Base-by-base conservation (phyloP, 225 moss, liverwort and hornwort species). In the Marchantia polymorpha region DNA sequence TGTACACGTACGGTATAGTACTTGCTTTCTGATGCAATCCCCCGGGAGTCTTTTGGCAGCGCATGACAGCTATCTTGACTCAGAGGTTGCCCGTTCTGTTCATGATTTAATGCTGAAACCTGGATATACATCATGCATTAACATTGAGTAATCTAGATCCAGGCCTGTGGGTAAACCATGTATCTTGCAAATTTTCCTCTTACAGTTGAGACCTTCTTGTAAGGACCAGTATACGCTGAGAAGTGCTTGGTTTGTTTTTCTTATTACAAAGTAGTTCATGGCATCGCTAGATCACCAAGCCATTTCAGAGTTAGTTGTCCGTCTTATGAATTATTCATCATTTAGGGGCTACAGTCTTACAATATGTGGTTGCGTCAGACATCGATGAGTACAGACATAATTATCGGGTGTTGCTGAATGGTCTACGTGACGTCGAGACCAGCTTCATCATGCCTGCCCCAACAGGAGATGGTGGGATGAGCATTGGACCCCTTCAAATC, bases 401-500 rank as follows among this genome's bases (percentile, higher is more conserved):
- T 80, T 91, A 93, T 73, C 87, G 95, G 78, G 77, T 87, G 48
- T 79, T 96, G 23, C 79, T 96, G 73, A 93, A 96, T 85, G 92
- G 93, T 63, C 81, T 96, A 65, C 87, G 93, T 29, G 89, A 92
- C 83, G 93, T 96, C 61, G 95, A 96, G 88, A 92, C 80, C 66
- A 96, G 92, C 79, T 93, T 92, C 80, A 87, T 92, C 11, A 91
- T 96, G 95, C 95, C 95, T 81, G 93, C 93, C 53, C 95, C 95
- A 60, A 89, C 81, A 49, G 95, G 95, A 75, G 95, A 93, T 29
- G 87, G 84, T 68, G 95, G 93, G 78, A 89, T 85, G 17, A 93
- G 95, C 83, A 93, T 95, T 52, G 95, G 95, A 30, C 92, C 95
- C 81, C 86, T 95, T 58, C 95, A 95, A 83, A 93, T 93, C 71